A percentile compares a stretch with the other conserved stretches of the same genome.
Conservation (phyloP, 257 asterid genomes). For the Nicotiana sylvestris region DNA sequence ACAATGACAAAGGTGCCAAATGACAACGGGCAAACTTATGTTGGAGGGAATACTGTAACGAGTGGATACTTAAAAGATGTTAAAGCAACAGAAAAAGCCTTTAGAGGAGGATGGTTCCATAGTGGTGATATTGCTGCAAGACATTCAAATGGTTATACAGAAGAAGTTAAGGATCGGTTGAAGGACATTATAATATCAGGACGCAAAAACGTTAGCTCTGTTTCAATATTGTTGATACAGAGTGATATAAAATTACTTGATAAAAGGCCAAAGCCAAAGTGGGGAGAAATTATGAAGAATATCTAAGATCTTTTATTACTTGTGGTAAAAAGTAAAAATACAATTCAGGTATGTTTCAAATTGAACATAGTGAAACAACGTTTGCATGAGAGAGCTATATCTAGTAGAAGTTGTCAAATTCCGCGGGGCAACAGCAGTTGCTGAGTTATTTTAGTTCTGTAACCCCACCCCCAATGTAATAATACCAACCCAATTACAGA, state of each 20-base stretch:
- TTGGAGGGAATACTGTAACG: conserved; percentile 40
- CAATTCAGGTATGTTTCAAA: conserved; percentile 5
- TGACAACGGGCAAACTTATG: neutral
- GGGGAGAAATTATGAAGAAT: neutral
- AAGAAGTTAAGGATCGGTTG: conserved; percentile 25
- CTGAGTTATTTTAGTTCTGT: neutral
- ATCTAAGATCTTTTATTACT: neutral
- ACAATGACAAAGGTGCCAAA: too few species aligned
- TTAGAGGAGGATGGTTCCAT: too few species aligned
- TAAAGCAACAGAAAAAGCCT: conserved; percentile 22
- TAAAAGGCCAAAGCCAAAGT: neutral
- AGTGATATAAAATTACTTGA: too few species aligned
- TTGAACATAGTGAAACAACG: conserved; percentile 8
- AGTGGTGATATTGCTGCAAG: too few species aligned
- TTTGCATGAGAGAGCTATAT: neutral
- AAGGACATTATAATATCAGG: conserved; percentile 35
- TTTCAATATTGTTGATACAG: too few species aligned
- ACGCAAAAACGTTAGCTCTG: conserved; percentile 24
- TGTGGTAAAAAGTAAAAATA: neutral
- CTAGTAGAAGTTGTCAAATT: neutral
- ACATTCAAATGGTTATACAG: neutral
- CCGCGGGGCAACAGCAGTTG: neutral
- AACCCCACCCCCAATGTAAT: neutral
- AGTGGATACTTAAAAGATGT: conserved; percentile 22
- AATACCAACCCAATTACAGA: neutral